Base-by-base conservation (phyloP, 2,329 filamentous ascomycete genomes). In the Thyridium curvatum region DNA sequence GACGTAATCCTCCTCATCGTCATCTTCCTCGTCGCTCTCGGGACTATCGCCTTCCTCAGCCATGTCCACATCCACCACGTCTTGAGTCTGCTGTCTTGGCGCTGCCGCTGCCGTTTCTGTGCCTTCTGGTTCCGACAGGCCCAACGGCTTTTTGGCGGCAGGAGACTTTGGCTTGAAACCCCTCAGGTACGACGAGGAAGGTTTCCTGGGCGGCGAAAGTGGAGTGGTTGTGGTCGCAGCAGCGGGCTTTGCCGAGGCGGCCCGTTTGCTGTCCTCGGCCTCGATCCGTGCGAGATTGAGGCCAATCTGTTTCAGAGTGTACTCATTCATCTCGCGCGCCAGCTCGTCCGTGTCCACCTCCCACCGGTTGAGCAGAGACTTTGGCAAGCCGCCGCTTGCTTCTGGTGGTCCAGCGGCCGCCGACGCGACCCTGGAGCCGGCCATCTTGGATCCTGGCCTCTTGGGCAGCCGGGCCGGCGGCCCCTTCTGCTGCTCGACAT, bases 1-100 rank as follows among this genome's bases (percentile, higher is more conserved):
- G 18, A 83, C 65, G 60, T 80, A 83, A 38, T 82, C 77, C 4
- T 68, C 67, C 14, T 75, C 74, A 41, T 53, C 54, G n/a, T 68
- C 61, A 16, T 58, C 62, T 50, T 62, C 60, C 18, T 54, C 54
- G 36, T 56, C 54, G 29, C 63, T 64, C 12, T 46, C 49, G 29
- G 61, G 57, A 15, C 28, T 32, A 36, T 8, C 34, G 34, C 32
- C 12, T 15, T 46, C 40, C 41, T 56, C 53, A n/a, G 42, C 41
- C 46, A 47, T 54, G 13, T 57, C 49, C 15, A 46, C 44, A 15
- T 59, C 49, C 3, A 56, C 49, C 15, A 46, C 44, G 16, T 59
- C 49, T 4, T 26, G 21, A 33, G 12, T 12, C 12, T 6, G 30
- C 37, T 8, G 41, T 47, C 28, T 44, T 33, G 10, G 39, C 43